A percentile compares a stretch with the other conserved stretches of the same genome.
Evolutionary conservation across 2,329 filamentous ascomycete species (phyloP).

Genomic region (Arthrobotrys conoides): DNA sequence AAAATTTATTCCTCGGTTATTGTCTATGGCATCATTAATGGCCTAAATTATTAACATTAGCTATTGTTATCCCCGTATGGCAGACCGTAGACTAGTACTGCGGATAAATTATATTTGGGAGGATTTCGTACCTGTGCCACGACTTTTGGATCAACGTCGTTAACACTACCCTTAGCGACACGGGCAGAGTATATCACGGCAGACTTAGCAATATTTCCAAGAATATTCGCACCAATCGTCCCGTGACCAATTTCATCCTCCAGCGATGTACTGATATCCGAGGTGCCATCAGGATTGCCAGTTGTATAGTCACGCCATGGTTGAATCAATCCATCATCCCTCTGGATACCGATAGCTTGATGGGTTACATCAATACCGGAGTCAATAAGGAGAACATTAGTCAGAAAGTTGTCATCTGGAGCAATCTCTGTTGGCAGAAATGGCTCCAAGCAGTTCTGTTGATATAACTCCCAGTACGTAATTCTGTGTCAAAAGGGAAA

Average conservation of each 20-base stretch:
- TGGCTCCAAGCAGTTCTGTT: background rate
- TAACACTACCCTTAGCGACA: background rate
- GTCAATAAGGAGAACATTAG: conserved; percentile 8
- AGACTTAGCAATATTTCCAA: background rate
- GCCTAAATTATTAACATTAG: background rate
- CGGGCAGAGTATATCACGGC: conserved; percentile 13
- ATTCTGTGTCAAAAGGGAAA: background rate
- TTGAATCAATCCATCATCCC: background rate
- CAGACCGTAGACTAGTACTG: too few species aligned
- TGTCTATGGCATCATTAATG: background rate
- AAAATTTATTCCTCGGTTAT: background rate
- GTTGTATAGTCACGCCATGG: conserved; percentile 3
- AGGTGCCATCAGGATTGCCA: background rate
- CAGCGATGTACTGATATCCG: background rate
- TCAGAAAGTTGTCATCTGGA: too few species aligned
- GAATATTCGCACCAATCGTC: background rate
- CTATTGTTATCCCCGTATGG: too few species aligned
- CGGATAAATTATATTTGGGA: background rate
- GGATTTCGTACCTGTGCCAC: background rate
- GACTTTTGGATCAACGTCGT: background rate
- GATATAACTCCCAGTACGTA: background rate
- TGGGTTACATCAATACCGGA: background rate
- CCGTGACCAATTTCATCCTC: background rate
- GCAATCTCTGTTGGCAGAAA: background rate
- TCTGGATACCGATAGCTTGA: too few species aligned